These are phyloP conservation scores for Colletotrichum tabaci DNA, from an alignment of 2,329 filamentous ascomycete species.

Conservation along the genomic window DNA sequence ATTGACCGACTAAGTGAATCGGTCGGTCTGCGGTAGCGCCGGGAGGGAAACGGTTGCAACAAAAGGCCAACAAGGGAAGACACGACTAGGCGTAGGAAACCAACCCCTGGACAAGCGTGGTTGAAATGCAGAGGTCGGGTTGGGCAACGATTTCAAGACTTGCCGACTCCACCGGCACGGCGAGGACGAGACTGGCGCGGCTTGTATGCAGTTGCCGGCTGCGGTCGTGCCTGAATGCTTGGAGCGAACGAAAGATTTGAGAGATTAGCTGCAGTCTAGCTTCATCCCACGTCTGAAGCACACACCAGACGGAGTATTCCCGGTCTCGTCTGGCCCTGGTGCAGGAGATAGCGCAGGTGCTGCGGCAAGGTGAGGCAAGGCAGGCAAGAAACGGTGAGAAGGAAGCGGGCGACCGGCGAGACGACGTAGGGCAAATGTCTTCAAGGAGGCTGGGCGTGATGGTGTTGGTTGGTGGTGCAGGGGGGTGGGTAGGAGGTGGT, in stretches of 20 bases:
- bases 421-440: slow-evolving; percentile 26
- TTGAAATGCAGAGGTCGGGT: slow-evolving; percentile 12
- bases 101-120: slow-evolving; percentile 24
- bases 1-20: neutral
- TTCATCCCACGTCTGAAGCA: slow-evolving; percentile 36
- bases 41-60: slow-evolving; percentile 16
- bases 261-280: slow-evolving; percentile 36
- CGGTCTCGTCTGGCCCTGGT: slow-evolving; percentile 6
- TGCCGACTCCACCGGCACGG: slow-evolving; percentile 21
- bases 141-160: slow-evolving; percentile 1
- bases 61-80: slow-evolving; percentile 2
- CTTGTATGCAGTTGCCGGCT: neutral
- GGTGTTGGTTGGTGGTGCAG: neutral
- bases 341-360: slow-evolving; percentile 21
- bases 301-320: slow-evolving; percentile 37
- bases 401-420: neutral
- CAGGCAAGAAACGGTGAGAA: slow-evolving; percentile 31
- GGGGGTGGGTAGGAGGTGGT: slow-evolving; percentile 10
- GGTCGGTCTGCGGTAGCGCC: slow-evolving; percentile 23
- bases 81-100: neutral
- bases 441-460: slow-evolving; percentile 26
- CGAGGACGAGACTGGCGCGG: slow-evolving; percentile 23
- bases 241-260: slow-evolving; percentile 16
- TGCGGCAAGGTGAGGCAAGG: slow-evolving; percentile 19
- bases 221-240: slow-evolving; percentile 26